Conservation (phyloP, 2,329 filamentous ascomycete species). For the Tetracladium maxilliforme region DNA sequence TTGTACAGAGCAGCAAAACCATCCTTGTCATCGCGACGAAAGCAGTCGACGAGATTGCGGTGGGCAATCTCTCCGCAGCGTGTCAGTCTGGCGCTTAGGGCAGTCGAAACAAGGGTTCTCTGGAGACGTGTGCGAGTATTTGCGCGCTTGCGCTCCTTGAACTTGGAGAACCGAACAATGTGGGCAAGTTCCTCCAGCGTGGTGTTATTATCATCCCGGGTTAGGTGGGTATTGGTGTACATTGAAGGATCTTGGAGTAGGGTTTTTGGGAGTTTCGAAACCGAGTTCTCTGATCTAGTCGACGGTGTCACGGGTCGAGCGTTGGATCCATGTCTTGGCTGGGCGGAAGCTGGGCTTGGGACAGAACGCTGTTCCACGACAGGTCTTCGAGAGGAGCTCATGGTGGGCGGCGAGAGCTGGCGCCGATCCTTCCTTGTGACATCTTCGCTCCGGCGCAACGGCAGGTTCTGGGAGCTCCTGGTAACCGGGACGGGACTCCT, state of each 20-base stretch:
- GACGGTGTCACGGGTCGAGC: too few species aligned
- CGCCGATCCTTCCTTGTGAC: too few species aligned
- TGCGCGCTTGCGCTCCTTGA: conserved; percentile 67
- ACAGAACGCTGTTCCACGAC: too few species aligned
- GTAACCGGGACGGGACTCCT: too few species aligned
- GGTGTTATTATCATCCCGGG: conserved; percentile 47
- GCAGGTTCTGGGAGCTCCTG: too few species aligned
- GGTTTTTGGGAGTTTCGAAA: too few species aligned
- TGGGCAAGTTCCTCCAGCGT: conserved; percentile 67
- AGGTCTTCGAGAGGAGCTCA: too few species aligned
- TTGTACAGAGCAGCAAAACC: conserved; percentile 61
- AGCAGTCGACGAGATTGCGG: conserved; percentile 62
- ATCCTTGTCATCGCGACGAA: conserved; percentile 66
- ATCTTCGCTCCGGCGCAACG: too few species aligned
- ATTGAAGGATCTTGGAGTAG: conserved; percentile 51
- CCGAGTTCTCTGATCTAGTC: conserved; percentile 19
- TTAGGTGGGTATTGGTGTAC: conserved; percentile 46
- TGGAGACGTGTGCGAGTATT: conserved; percentile 62
- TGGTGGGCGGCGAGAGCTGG: too few species aligned
- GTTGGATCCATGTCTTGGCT: too few species aligned
- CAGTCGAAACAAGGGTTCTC: conserved; percentile 59
- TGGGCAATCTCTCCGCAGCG: conserved; percentile 63
- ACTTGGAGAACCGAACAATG: conserved; percentile 61
- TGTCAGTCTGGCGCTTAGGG: conserved; percentile 58
- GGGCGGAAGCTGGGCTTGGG: too few species aligned